Percentiles rank a stretch among this genome's conserved stretches.
Evolutionary conservation across 2,329 filamentous ascomycete genomes (phyloP).

Genomic region (Rutstroemia sp.): DNA sequence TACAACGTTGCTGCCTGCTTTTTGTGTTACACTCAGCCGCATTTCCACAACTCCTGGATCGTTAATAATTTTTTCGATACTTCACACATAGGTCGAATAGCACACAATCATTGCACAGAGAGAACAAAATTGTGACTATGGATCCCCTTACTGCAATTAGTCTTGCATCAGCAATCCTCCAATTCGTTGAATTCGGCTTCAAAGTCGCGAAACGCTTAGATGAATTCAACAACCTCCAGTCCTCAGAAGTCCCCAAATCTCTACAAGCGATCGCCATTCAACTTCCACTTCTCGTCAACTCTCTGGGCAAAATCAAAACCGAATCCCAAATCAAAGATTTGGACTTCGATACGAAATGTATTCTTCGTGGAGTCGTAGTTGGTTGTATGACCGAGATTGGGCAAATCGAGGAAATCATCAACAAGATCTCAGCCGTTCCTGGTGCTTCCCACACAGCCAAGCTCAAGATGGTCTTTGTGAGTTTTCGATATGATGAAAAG

Average conservation of each 20-base stretch:
- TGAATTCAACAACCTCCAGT: conserved; percentile 8
- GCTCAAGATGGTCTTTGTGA: conserved; percentile 16
- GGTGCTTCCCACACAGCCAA: conserved; percentile 14
- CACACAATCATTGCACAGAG: background rate
- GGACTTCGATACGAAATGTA: conserved; percentile 18
- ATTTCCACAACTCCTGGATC: no score
- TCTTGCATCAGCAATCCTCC: conserved; percentile 1
- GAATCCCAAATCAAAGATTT: conserved; percentile 9
- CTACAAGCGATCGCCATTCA: conserved; percentile 12
- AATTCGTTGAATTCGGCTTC: conserved; percentile 1
- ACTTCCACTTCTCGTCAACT: conserved; percentile 12
- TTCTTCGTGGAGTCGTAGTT: conserved; percentile 13
- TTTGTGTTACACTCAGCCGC: no score
- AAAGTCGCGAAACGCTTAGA: conserved; percentile 6
- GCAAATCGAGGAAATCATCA: conserved; percentile 12
- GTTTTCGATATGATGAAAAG: conserved; percentile 17
- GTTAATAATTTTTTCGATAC: background rate
- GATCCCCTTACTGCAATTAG: conserved; percentile 20
- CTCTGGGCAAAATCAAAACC: conserved; percentile 10
- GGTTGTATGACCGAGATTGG: conserved; percentile 11
- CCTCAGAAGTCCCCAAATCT: conserved; percentile 10
- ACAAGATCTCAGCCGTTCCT: conserved; percentile 9
- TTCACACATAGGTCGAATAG: background rate
- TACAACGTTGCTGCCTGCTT: no score
- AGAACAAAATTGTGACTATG: background rate